Conservation (phyloP, 116 monocot species). For the Posidonia oceanica region DNA sequence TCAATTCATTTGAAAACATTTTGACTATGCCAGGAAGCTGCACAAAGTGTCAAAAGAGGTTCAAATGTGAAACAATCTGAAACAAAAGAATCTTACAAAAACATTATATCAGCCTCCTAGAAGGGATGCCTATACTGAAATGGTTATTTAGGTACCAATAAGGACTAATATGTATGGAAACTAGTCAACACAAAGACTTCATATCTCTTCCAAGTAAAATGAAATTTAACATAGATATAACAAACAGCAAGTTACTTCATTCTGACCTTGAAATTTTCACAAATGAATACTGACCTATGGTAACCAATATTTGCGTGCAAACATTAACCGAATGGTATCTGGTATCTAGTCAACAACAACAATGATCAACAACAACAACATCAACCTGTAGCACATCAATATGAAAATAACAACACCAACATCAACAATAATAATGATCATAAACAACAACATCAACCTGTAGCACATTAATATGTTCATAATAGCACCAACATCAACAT, state of each 20-base stretch:
- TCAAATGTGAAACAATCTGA: not conserved
- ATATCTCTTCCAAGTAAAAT: not conserved
- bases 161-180: not conserved
- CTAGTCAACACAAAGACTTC: not conserved
- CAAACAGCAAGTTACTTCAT: not conserved
- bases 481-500: too few species aligned
- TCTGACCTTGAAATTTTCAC: not conserved
- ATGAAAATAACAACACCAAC: too few species aligned
- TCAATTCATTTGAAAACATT: constrained; percentile 83
- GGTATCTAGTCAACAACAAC: constrained; percentile 39
- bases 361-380: too few species aligned
- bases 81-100: not conserved
- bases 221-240: not conserved
- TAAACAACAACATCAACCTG: too few species aligned
- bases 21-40: constrained; percentile 66
- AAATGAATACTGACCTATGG: constrained; percentile 50
- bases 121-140: not conserved
- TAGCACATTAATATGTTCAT: too few species aligned
- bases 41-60: constrained; percentile 2
- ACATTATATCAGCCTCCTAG: not conserved
- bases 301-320: constrained; percentile 92
- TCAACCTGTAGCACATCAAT: too few species aligned
- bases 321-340: constrained; percentile 63
- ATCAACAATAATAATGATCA: too few species aligned
- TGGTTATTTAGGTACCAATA: too few species aligned